phyloP scores from a whole-genome alignment of 2,329 filamentous ascomycete species.

The Ophidiomyces ophidiicola region DNA sequence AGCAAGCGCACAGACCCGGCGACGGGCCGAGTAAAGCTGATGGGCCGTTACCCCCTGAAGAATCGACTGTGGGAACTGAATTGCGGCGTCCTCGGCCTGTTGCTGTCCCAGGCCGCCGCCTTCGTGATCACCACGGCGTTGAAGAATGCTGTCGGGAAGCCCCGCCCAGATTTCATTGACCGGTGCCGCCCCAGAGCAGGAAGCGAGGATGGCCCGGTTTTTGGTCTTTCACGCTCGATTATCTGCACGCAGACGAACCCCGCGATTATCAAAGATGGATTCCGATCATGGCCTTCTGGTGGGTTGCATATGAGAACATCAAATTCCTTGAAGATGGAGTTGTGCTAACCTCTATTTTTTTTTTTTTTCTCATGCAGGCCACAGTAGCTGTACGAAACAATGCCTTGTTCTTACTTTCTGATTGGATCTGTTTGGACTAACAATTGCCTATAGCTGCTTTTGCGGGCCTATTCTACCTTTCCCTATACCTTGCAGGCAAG shows the following conservation, averaged over 20 bases:
- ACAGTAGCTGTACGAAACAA: constrained; percentile 40
- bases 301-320: constrained; percentile 13
- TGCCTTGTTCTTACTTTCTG: neutral
- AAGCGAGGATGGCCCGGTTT: constrained; percentile 27
- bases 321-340: neutral
- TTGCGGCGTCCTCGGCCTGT: constrained; percentile 46
- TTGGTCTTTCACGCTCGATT: constrained; percentile 34
- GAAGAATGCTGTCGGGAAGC: constrained; percentile 49
- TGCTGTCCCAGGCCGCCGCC: constrained; percentile 42
- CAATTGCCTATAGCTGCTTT: constrained; percentile 39
- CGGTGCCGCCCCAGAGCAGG: constrained; percentile 37
- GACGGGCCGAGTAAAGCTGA: constrained; percentile 28
- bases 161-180: constrained; percentile 47
- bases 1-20: constrained; percentile 28
- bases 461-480: constrained; percentile 48
- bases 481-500: constrained; percentile 48
- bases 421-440: constrained; percentile 9
- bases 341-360: constrained; percentile 10
- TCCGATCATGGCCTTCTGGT: constrained; percentile 47
- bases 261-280: constrained; percentile 45
- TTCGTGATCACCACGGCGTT: constrained; percentile 47
- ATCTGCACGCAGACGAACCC: constrained; percentile 43
- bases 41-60: constrained; percentile 41
- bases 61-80: constrained; percentile 52
- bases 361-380: constrained; percentile 22